Percentiles rank a stretch among this genome's conserved stretches.
Evolutionary conservation across 192 early-diverging fungal genomes (phyloP).

Genomic region (Coemansia umbellata): DNA sequence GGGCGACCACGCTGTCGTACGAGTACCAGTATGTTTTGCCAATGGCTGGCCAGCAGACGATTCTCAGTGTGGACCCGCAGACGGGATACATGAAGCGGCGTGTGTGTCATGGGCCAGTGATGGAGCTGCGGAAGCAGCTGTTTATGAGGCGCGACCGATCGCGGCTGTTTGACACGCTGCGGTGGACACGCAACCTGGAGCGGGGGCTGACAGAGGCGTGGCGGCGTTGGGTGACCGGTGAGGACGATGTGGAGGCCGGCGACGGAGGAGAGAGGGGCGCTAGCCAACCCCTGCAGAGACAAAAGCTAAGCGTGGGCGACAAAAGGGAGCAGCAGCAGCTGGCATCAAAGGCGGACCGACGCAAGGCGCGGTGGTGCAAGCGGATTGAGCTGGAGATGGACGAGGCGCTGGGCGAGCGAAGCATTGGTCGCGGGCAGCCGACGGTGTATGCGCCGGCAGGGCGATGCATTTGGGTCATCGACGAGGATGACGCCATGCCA

Average conservation of each 20-base stretch:
- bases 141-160: constrained; percentile 78
- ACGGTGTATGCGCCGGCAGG: constrained; percentile 38
- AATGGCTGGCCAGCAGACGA: constrained; percentile 1
- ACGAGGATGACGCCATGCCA: constrained; percentile 50
- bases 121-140: constrained; percentile 63
- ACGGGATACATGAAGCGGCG: constrained; percentile 30
- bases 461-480: constrained; percentile 43
- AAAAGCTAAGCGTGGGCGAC: not conserved
- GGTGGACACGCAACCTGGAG: constrained; percentile 85
- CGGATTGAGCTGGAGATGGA: constrained; percentile 29
- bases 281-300: not conserved
- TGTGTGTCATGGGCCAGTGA: constrained; percentile 46
- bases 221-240: constrained; percentile 61
- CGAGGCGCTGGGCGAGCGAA: not conserved
- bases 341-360: constrained; percentile 4
- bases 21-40: constrained; percentile 22
- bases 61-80: constrained; percentile 28
- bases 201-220: constrained; percentile 66
- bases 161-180: constrained; percentile 80
- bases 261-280: not conserved
- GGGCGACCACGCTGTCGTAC: constrained; percentile 49
- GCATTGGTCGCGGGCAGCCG: not conserved
- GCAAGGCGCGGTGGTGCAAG: constrained; percentile 18
- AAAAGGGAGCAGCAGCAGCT: not conserved
- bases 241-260: constrained; percentile 23